Evolutionary conservation across 805 yeast species (phyloP).

Genomic region (Saccharomycopsis javanensis): DNA sequence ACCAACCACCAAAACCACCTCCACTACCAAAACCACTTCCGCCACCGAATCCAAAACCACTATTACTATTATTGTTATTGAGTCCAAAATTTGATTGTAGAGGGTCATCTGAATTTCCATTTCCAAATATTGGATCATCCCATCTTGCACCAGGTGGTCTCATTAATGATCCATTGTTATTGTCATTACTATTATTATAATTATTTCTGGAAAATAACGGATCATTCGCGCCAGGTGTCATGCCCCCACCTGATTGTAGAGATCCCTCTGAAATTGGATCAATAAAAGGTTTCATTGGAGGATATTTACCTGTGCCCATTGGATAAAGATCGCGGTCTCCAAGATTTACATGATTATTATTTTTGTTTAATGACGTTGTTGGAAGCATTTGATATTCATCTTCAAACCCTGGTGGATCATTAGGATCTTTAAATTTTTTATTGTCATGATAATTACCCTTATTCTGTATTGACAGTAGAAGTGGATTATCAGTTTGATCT

Average conservation of each 20-base stretch:
- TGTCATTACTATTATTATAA: slow-evolving; percentile 16
- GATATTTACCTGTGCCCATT: slow-evolving; percentile 24
- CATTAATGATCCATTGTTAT: slow-evolving; percentile 14
- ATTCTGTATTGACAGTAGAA: no score
- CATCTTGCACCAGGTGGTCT: slow-evolving; percentile 32
- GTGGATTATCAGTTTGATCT: not conserved
- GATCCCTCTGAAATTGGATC: slow-evolving; percentile 20
- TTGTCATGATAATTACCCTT: no score
- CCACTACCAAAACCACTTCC: slow-evolving; percentile 20
- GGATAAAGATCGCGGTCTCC: slow-evolving; percentile 30
- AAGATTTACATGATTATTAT: not conserved
- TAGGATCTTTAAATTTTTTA: slow-evolving; percentile 27
- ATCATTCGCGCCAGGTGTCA: slow-evolving; percentile 27
- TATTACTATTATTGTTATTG: not conserved
- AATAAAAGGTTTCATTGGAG: slow-evolving; percentile 25
- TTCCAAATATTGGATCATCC: slow-evolving; percentile 28
- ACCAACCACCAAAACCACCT: slow-evolving; percentile 20
- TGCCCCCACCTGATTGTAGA: slow-evolving; percentile 23
- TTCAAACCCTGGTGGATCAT: slow-evolving; percentile 28
- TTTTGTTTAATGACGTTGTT: not conserved
- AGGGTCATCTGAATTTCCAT: slow-evolving; percentile 8
- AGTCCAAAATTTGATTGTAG: slow-evolving; percentile 11
- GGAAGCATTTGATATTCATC: slow-evolving; percentile 28
- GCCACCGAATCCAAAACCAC: not conserved
- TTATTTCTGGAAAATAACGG: slow-evolving; percentile 22